phyloP scores from a whole-genome alignment of 108 stramenopile species.

The Mediolabrus comicus region DNA sequence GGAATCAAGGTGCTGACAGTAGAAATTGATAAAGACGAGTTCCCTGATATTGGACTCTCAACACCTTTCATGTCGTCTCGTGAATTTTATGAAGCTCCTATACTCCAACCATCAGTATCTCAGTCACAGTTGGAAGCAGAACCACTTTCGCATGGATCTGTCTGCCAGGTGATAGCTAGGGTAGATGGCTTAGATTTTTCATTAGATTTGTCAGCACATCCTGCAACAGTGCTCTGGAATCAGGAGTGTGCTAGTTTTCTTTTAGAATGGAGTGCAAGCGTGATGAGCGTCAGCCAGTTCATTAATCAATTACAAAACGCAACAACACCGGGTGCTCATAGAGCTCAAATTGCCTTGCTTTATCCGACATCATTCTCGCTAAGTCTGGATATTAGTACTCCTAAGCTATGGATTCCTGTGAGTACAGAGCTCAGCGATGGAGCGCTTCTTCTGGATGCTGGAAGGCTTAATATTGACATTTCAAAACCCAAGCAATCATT shows the following conservation, averaged over 20 bases:
- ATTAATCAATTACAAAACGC: conserved; percentile 61
- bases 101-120: background rate
- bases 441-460: conserved; percentile 67
- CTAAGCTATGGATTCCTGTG: conserved; percentile 77
- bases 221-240: conserved; percentile 78
- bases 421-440: conserved; percentile 47
- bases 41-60: background rate
- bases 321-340: conserved; percentile 76
- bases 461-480: conserved; percentile 48
- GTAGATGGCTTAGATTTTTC: conserved; percentile 39
- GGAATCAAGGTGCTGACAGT: conserved; percentile 34
- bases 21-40: conserved; percentile 3
- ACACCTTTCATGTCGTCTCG: background rate
- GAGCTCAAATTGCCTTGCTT: conserved; percentile 67
- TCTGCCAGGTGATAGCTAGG: conserved; percentile 58
- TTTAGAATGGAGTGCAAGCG: conserved; percentile 2
- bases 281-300: conserved; percentile 49
- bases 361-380: conserved; percentile 62
- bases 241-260: conserved; percentile 35
- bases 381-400: conserved; percentile 65
- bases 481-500: conserved; percentile 44
- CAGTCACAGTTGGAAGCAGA: conserved; percentile 20
- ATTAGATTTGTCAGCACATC: conserved; percentile 63
- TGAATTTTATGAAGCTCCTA: background rate
- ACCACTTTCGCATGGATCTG: conserved; percentile 54